phyloP scores from a whole-genome alignment of 306 rosid species.

The Betula pendula region DNA sequence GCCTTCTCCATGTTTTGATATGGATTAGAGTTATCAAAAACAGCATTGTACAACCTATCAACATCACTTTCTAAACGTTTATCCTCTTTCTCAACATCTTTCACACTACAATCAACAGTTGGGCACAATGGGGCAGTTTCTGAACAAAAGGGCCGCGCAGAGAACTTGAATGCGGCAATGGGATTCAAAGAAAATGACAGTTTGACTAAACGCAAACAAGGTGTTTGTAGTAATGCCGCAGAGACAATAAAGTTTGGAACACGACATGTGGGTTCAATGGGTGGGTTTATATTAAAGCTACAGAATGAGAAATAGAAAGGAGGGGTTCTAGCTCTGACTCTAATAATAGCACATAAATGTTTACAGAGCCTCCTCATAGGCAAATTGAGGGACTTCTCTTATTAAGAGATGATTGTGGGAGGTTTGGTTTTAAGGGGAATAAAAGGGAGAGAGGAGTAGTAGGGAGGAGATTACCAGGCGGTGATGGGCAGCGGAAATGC shows the following conservation, averaged over 20 bases:
- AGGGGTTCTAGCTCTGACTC: background rate
- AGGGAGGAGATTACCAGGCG: background rate
- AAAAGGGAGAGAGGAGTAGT: background rate
- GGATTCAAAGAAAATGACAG: slow-evolving; percentile 27
- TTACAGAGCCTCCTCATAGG: background rate
- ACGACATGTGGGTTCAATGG: background rate
- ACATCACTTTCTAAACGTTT: slow-evolving; percentile 34
- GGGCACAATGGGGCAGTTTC: slow-evolving; percentile 31
- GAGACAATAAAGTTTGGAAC: background rate
- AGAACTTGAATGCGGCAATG: slow-evolving; percentile 2
- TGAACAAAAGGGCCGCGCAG: slow-evolving; percentile 48
- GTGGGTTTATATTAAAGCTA: background rate
- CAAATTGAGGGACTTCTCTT: background rate
- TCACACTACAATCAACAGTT: slow-evolving; percentile 23
- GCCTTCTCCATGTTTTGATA: slow-evolving; percentile 62
- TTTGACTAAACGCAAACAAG: slow-evolving; percentile 30
- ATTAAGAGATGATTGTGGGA: background rate
- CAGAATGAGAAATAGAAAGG: background rate
- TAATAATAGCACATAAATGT: background rate
- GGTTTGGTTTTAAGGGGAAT: background rate
- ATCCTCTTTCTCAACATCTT: slow-evolving; percentile 17
- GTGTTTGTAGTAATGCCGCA: slow-evolving; percentile 1
- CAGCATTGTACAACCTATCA: slow-evolving; percentile 41
- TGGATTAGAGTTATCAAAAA: slow-evolving; percentile 55
- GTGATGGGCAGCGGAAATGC: background rate